phyloP scores from a whole-genome alignment of 306 rosid genomes.

The Senna siamea region DNA sequence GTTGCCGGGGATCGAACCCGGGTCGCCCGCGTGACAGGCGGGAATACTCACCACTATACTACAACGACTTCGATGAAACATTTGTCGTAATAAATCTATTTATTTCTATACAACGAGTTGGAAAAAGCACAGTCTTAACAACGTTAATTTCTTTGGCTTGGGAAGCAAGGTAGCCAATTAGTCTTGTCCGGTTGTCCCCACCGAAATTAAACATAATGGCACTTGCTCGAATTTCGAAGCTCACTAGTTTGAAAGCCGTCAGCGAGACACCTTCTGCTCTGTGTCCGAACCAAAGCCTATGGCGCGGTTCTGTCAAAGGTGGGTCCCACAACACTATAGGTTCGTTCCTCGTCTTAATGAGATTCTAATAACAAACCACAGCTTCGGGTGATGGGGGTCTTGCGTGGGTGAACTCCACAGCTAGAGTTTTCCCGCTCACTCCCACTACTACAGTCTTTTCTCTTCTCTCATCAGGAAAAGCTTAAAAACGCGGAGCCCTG shows the following conservation, averaged over 20 bases:
- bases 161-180: constrained; percentile 42
- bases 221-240: constrained; percentile 42
- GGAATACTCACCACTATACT: constrained; percentile 17
- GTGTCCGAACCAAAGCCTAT: constrained; percentile 22
- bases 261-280: constrained; percentile 22
- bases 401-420: neutral
- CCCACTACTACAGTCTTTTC: neutral
- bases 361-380: constrained; percentile 17
- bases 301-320: constrained; percentile 22
- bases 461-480: constrained; percentile 1
- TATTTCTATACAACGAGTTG: too few species aligned
- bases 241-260: neutral
- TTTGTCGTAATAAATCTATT: too few species aligned
- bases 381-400: constrained; percentile 32
- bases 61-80: neutral
- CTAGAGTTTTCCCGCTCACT: constrained; percentile 57
- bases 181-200: neutral
- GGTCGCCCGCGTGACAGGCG: constrained; percentile 19
- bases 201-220: constrained; percentile 24
- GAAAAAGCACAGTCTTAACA: neutral
- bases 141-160: constrained; percentile 21
- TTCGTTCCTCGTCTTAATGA: neutral
- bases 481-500: constrained; percentile 22
- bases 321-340: neutral
- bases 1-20: constrained; percentile 14